phyloP scores from a whole-genome alignment of 768 basidiomycete species.

The Phlegmacium glaucopus region DNA sequence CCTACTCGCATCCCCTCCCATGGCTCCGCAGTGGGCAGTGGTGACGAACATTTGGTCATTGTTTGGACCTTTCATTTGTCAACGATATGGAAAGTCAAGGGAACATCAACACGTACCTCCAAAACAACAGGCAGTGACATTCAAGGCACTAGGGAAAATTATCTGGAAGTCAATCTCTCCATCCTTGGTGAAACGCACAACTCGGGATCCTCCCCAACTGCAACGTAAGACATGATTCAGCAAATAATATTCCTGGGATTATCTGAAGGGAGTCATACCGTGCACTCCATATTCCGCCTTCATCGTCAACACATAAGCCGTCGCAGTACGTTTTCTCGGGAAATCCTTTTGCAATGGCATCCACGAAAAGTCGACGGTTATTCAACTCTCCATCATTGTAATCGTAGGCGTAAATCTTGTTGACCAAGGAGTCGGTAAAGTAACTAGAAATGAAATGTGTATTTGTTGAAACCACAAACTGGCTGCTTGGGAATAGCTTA shows the following conservation, averaged over 20 bases:
- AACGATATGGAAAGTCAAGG: slow-evolving; percentile 5
- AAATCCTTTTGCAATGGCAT: slow-evolving; percentile 52
- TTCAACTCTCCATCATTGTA: slow-evolving; percentile 55
- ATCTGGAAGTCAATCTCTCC: slow-evolving; percentile 56
- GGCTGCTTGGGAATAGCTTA: slow-evolving; percentile 23
- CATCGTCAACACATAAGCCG: slow-evolving; percentile 62
- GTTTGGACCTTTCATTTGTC: slow-evolving; percentile 41
- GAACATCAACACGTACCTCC: slow-evolving; percentile 41
- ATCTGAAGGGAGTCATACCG: slow-evolving; percentile 25
- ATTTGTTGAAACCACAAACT: slow-evolving; percentile 1
- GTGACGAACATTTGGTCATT: slow-evolving; percentile 65
- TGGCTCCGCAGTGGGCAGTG: slow-evolving; percentile 57
- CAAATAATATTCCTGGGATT: neutral
- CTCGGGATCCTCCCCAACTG: slow-evolving; percentile 64
- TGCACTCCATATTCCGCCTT: slow-evolving; percentile 67
- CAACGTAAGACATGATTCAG: slow-evolving; percentile 7
- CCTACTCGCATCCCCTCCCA: slow-evolving; percentile 47
- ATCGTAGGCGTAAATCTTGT: slow-evolving; percentile 66
- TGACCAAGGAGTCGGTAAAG: slow-evolving; percentile 66
- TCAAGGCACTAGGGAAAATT: slow-evolving; percentile 56
- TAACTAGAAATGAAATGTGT: slow-evolving; percentile 40
- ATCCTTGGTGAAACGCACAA: slow-evolving; percentile 51
- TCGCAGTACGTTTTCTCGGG: slow-evolving; percentile 54
- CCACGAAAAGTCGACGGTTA: slow-evolving; percentile 55
- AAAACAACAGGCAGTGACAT: slow-evolving; percentile 68